Base-by-base conservation (phyloP, 768 basidiomycete genomes). In the Cystofilobasidium capitatum region DNA sequence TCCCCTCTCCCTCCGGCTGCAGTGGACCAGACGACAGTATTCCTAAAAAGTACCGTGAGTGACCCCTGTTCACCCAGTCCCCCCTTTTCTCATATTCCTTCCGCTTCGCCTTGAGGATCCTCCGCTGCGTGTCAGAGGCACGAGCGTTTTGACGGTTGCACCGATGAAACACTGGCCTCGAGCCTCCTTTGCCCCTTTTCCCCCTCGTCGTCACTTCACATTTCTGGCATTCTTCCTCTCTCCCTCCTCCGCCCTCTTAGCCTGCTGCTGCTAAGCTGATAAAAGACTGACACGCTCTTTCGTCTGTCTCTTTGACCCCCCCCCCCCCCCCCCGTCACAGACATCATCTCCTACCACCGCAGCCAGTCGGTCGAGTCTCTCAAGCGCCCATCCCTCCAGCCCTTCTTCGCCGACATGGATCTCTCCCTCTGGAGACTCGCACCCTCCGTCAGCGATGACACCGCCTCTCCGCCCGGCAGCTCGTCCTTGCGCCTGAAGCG, bases 271-370 rank as follows among this genome's bases (percentile, higher is more conserved):
- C 7, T 26, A 6, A 17, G 33, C 24, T 8, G n/a, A 26, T 55
- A 17, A 55, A 55, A 20, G 20, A 24, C 45, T 49, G 45, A 49
- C 45, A 16, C 20, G 51, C 8, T 29, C 12, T 29, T 8, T 33
- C 13, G 4, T 17, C 29, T 17, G 9, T 60, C 14, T 36, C 42
- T 29, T 31, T 29, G 22, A 36, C 22, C 29, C 42, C 59, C 22
- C 5, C 35, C 31, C 17, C 58, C n/a, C 58, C 31, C 58, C 24
- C 33, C 58, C 31, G 9, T 1, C 31, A 33, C 63, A 64, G 63
- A 64, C 63, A 39, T 64, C 49, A 40, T 64, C 51, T 55, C 63
- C 36, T 64, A 64, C 51, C 63, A 64, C 26, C 37, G 37, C 49
- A 29, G 13, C 47, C 35, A 37, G 17, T n/a, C 51, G 1, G 39